Base-by-base conservation (phyloP, 73 alveolate species). In the Paramecium pentaurelia region DNA sequence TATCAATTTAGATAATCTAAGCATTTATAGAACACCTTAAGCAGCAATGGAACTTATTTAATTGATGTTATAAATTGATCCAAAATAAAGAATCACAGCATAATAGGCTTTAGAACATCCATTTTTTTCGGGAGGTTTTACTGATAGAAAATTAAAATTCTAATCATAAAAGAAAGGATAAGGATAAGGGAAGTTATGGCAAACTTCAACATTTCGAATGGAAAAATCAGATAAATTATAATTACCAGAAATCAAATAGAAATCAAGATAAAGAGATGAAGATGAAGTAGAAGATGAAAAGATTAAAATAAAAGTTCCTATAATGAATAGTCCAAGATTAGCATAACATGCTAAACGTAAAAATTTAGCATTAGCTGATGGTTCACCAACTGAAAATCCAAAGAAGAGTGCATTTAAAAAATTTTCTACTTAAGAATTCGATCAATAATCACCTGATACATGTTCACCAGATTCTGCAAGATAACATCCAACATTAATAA, bases 31-130 rank as follows among this genome's bases (percentile, higher is more conserved):
- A 37, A 93, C 95, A 12, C 88, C 95, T 28, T 93, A 92, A 60
- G 93, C 77, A 40, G 96, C 96, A 2, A 32, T 49, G 28, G 95
- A 93, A 32, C 49, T 93, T 25, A 42, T 93, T 9, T 93, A 92
- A 92, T 59, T 77, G 51, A 30, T 93, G 93, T 92, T 93, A 18
- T 83, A 91, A 51, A 47, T 77, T 37, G 85, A 93, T 51, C 96
- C 96, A 10, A 47, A 89, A 47, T 37, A 93, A 18, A 91, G 96
- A 73, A 91, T 93, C 5, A 93, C 95, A 20, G 96, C 93, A 2
- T 77, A 92, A 22, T 86, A 93, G 25, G 95, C 95, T 6, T 59
- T 93, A 10, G 49, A 58, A 36, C 96, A 93, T 70, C 93, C 95
- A n/a, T 93, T 92, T 75, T 80, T 93, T 87, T 73, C 32, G 2